These are phyloP conservation scores for Penicillium sp. DNA, from an alignment of 2,329 filamentous ascomycete genomes.

Conservation along the genomic window DNA sequence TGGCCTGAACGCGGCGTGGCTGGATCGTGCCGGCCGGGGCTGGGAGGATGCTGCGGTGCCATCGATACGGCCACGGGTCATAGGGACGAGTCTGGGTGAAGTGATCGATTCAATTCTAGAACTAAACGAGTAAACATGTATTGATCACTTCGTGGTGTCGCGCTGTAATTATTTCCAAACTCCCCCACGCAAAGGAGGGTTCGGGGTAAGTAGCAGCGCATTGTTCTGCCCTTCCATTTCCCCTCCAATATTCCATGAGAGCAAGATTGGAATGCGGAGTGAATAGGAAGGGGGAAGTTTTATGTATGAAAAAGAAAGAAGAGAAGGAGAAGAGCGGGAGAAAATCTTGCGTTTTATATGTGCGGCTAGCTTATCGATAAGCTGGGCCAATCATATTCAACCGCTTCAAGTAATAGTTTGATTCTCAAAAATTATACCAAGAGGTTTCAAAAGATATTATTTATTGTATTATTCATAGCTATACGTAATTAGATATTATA, in stretches of 20 bases:
- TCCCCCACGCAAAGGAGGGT: conserved; percentile 40
- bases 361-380: conserved; percentile 33
- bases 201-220: conserved; percentile 43
- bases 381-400: background rate
- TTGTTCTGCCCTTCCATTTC: conserved; percentile 45
- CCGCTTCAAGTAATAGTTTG: background rate
- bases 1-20: conserved; percentile 63
- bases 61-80: conserved; percentile 48
- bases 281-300: conserved; percentile 47
- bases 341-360: conserved; percentile 25
- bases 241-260: conserved; percentile 42
- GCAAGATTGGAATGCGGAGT: conserved; percentile 38
- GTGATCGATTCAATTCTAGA: conserved; percentile 31
- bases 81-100: conserved; percentile 56
- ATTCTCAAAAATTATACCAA: background rate
- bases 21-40: conserved; percentile 59
- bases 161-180: conserved; percentile 46
- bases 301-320: conserved; percentile 27
- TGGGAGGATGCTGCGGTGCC: conserved; percentile 63
- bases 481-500: background rate
- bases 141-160: too few relatives aligned
- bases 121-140: background rate
- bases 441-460: background rate
- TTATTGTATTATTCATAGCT: background rate
- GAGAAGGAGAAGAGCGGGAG: conserved; percentile 16